Base-by-base conservation (phyloP, 2,329 filamentous ascomycete species). In the Pseudocercospora pini-densiflorae region DNA sequence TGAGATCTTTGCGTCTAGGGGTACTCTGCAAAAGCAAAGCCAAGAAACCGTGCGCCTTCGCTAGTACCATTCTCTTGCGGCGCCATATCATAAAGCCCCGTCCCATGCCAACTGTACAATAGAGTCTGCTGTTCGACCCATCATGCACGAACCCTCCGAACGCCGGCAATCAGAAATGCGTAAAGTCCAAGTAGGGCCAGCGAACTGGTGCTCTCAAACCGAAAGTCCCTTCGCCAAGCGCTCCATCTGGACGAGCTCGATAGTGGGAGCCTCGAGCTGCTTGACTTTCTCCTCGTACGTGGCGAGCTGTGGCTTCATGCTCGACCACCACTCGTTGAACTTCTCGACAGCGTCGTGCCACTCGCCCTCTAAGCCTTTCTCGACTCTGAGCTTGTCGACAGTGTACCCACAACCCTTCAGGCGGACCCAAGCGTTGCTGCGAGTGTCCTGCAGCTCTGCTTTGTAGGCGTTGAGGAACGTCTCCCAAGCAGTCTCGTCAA, bases 301-400 rank as follows among this genome's bases (percentile, higher is more conserved):
- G 23, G 71, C 61, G 27, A 79, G 76, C 58, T 70, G 71, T 36
- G 68, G 69, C 67, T 77, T 79, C 74, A 78, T 77, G 49, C 73
- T 73, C 12, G 71, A 71, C 78, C 78, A 81, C 79, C 80, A 82
- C 29, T 74, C 69, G 68, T 77, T 76, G 65, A 82, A 81, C 5
- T 76, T 72, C 31, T 72, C 72, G 54, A 75, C 65, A 12, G 75
- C 75, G 14, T 71, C 63, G 27, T 70, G 66, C 49, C 68, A 60
- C 47, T 70, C 61, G 31, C 65, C 63, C 23, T 70, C 66, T 43
- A 59, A 31, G 14, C 61, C 61, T 14, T 66, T 66, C 69, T 76
- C 75, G 16, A 68, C 61, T 49, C 70, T 68, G 54, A 72, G 51
- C 49, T 68, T 72, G 59, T 77, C 73, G 59, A 77, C 69, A 14